Conservation (phyloP, 257 asterid genomes). For the Penstemon barbatus region DNA sequence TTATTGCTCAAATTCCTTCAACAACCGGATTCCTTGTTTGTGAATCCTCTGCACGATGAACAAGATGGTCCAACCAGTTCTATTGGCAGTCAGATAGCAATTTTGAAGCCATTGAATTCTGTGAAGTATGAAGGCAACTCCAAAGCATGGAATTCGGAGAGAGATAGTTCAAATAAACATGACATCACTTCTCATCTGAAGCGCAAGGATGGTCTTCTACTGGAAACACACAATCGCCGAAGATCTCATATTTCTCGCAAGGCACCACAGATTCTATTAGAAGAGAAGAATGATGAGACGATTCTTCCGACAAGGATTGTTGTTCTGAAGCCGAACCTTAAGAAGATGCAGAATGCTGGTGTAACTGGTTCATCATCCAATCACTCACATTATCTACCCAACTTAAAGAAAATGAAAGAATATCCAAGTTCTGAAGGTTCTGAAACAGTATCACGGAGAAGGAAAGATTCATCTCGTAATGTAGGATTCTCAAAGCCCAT, state of each 20-base stretch:
- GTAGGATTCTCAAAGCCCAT: slow-evolving; percentile 28
- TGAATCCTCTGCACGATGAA: slow-evolving; percentile 37
- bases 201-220: slow-evolving; percentile 52
- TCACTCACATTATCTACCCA: slow-evolving; percentile 29
- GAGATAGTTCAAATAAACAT: slow-evolving; percentile 33
- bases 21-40: slow-evolving; percentile 35
- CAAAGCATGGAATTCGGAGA: slow-evolving; percentile 36
- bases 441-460: slow-evolving; percentile 32
- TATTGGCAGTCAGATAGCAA: slow-evolving; percentile 30
- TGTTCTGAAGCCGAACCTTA: slow-evolving; percentile 52
- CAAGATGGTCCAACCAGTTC: slow-evolving; percentile 40
- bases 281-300: slow-evolving; percentile 37
- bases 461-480: slow-evolving; percentile 29
- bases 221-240: slow-evolving; percentile 34
- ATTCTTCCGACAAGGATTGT: slow-evolving; percentile 43
- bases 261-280: slow-evolving; percentile 30
- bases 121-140: slow-evolving; percentile 35
- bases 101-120: slow-evolving; percentile 40
- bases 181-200: slow-evolving; percentile 31
- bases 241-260: slow-evolving; percentile 32
- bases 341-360: slow-evolving; percentile 33
- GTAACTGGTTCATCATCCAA: slow-evolving; percentile 34
- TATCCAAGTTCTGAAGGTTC: slow-evolving; percentile 27
- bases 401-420: slow-evolving; percentile 32
- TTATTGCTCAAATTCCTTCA: slow-evolving; percentile 36